These are phyloP conservation scores for Wickerhamomyces tratensis DNA, from an alignment of 805 yeast species.

Conservation along the genomic window DNA sequence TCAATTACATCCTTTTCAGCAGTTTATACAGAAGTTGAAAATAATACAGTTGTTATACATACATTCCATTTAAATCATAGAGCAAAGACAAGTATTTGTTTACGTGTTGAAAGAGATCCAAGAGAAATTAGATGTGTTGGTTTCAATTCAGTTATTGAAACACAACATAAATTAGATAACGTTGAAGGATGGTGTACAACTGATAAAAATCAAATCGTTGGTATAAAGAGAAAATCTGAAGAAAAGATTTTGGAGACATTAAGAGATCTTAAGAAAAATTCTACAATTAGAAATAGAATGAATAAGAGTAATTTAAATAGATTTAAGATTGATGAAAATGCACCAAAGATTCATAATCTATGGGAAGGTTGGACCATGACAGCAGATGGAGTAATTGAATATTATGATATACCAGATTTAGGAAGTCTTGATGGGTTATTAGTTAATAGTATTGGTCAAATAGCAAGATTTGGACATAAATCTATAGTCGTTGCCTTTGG, in stretches of 20 bases:
- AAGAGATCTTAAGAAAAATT: conserved; percentile 2
- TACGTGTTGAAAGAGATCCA: conserved; percentile 88
- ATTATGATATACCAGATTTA: conserved; percentile 47
- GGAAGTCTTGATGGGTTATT: conserved; percentile 32
- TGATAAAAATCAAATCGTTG: conserved; percentile 69
- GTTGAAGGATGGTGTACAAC: conserved; percentile 77
- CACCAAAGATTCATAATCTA: conserved; percentile 27
- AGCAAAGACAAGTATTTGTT: conserved; percentile 72
- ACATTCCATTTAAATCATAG: conserved; percentile 63
- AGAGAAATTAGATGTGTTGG: conserved; percentile 87
- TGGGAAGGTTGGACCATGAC: conserved; percentile 84
- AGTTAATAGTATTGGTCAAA: conserved; percentile 49
- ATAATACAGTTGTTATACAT: conserved; percentile 54
- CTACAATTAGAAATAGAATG: conserved; percentile 9
- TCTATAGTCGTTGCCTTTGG: conserved; percentile 71
- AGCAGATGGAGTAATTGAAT: conserved; percentile 51
- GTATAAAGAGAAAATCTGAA: conserved; percentile 39
- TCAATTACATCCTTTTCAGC: conserved; percentile 66
- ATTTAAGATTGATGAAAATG: conserved; percentile 12
- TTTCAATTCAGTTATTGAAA: conserved; percentile 64
- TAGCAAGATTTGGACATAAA: conserved; percentile 66
- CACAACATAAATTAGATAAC: conserved; percentile 52
- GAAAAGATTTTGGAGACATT: conserved; percentile 17
- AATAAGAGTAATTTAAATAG: conserved; percentile 1
- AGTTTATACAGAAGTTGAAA: conserved; percentile 55